These are phyloP conservation scores for Boletus semigastroideus DNA, from an alignment of 1,284 basidiomycete species.

Conservation along the genomic window DNA sequence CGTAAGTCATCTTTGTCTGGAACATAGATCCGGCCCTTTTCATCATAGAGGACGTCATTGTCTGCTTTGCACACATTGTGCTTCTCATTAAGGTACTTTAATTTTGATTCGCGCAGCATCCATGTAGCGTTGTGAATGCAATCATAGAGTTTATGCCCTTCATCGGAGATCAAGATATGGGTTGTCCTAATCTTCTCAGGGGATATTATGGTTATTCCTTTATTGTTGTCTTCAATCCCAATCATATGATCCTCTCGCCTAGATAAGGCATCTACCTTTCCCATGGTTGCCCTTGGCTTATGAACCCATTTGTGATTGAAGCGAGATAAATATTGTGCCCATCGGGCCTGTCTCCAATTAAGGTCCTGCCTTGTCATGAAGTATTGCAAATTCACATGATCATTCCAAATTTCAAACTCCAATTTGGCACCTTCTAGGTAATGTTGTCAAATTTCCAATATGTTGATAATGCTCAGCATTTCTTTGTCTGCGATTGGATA, in stretches of 20 bases:
- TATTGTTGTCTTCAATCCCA: too few relatives aligned
- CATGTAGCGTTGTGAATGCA: too few relatives aligned
- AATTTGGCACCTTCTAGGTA: too few relatives aligned
- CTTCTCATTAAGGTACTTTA: too few relatives aligned
- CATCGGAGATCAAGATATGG: not conserved
- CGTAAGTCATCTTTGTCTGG: not conserved
- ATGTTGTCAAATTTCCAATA: too few relatives aligned
- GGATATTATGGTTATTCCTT: not conserved
- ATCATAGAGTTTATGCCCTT: not conserved
- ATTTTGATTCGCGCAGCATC: too few relatives aligned
- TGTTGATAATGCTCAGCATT: too few relatives aligned
- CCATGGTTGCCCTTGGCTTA: not conserved
- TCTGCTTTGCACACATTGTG: not conserved
- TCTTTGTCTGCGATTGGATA: too few relatives aligned
- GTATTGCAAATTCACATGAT: not conserved
- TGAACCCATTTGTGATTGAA: not conserved
- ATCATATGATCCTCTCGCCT: not conserved
- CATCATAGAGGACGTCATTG: not conserved
- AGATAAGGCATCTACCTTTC: not conserved
- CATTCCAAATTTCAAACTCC: not conserved
- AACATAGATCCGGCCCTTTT: not conserved
- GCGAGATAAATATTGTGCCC: not conserved
- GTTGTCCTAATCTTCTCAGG: not conserved
- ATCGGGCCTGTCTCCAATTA: not conserved
- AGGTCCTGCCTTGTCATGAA: not conserved